phyloP scores from a whole-genome alignment of 768 basidiomycete genomes.

The Pleurotus salmoneostramineus region DNA sequence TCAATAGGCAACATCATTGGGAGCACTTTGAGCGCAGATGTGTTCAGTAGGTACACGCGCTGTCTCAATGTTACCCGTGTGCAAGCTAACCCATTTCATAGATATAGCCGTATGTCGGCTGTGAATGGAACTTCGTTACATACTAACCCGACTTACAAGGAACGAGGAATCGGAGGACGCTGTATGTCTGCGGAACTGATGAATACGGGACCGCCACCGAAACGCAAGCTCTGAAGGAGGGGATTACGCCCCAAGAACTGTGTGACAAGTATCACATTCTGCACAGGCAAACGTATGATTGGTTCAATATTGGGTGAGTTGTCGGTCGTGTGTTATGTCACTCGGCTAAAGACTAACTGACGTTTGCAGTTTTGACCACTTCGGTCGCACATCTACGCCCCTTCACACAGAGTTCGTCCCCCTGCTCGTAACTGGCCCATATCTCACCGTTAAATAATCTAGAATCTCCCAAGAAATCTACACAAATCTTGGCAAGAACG shows the following conservation, averaged over 20 bases:
- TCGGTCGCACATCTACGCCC: slow-evolving; percentile 91
- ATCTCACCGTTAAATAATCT: too few relatives aligned
- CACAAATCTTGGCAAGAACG: slow-evolving; percentile 74
- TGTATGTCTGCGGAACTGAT: slow-evolving; percentile 97
- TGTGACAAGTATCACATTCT: slow-evolving; percentile 90
- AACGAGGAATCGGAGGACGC: slow-evolving; percentile 81
- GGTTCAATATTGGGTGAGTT: slow-evolving; percentile 91
- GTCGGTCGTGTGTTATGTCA: not conserved
- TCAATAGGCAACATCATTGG: slow-evolving; percentile 82
- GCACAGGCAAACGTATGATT: slow-evolving; percentile 91
- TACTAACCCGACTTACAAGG: slow-evolving; percentile 23
- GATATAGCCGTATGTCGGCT: slow-evolving; percentile 54
- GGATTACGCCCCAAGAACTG: slow-evolving; percentile 69
- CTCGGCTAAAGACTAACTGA: slow-evolving; percentile 7
- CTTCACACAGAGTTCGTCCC: slow-evolving; percentile 77
- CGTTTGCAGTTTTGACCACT: slow-evolving; percentile 84
- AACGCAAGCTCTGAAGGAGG: slow-evolving; percentile 91
- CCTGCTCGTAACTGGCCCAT: not conserved
- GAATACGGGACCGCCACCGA: slow-evolving; percentile 99
- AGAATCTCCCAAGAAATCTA: slow-evolving; percentile 94
- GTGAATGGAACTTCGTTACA: slow-evolving; percentile 8
- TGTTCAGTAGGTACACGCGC: slow-evolving; percentile 81
- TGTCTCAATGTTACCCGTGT: not conserved
- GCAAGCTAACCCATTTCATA: slow-evolving; percentile 15
- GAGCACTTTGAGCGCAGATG: slow-evolving; percentile 95